Evolutionary conservation across 2,329 filamentous ascomycete species (phyloP), one percentile per base, ranked within the genome.

Genomic region (Hypoxylon sp.): DNA sequence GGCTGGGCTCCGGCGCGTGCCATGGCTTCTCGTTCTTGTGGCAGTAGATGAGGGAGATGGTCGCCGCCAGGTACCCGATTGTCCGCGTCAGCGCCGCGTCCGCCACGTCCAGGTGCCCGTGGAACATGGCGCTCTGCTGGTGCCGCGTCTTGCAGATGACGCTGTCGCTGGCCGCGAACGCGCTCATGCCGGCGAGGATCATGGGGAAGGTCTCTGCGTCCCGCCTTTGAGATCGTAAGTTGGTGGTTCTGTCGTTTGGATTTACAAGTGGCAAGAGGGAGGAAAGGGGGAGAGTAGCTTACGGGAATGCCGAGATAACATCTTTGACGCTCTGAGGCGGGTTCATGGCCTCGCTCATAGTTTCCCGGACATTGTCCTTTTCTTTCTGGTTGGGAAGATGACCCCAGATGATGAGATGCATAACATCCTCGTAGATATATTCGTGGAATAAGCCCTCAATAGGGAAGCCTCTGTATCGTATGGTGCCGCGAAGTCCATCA

Each of bases 361-460:
- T 38, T 24, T 61, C 58, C 35, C 67, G 61, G 15, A 68, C 58
- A 20, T 64, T 67, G 55, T 65, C 69, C 63, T 70, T 72, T 63
- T 77, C 68, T 15, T 63, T 54, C 24, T 67, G 57, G 2, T 67
- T 68, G 1, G 77, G 77, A 2, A 75, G 60, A 7, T 69, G 60
- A 6, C 74, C 74, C 68, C 74, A 78, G 52, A 78, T 70, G 10
- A 78, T 67, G 17, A 78, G 70, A 51, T 77, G 58, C 67, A 69
- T 69, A 5, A 68, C 52, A 60, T 69, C 67, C 48, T 69, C 67
- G 29, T 66, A 67, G 9, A 65, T 64, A 31, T 69, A 66, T 51
- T 68, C 27, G 8, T 63, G 61, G 41, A 68, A 69, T 37, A 69
- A 33, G 23, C 62, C 50, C 31, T 69, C 45, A 24, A 69, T 68